A percentile compares a stretch with the other conserved stretches of the same genome.
These are phyloP conservation scores for Boletus rex-veris DNA, from an alignment of 768 basidiomycete species.

Conservation along the genomic window DNA sequence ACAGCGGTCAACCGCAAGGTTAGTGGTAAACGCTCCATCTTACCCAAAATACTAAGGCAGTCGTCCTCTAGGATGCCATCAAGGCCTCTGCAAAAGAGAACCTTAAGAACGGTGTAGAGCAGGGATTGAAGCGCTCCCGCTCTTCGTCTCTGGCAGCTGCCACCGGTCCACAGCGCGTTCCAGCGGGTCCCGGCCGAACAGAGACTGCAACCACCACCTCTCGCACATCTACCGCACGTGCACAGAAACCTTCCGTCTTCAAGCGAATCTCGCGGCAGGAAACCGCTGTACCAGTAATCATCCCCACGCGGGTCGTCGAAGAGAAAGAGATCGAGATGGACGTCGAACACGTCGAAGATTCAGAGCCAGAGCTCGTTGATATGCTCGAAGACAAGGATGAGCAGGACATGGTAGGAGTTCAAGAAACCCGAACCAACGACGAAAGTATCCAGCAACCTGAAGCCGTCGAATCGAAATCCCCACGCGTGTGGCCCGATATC, in stretches of 20 bases:
- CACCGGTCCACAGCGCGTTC: conserved; percentile 63
- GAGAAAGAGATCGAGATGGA: conserved; percentile 62
- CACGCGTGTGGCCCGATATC: conserved; percentile 72
- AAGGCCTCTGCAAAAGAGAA: conserved; percentile 55
- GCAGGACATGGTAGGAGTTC: conserved; percentile 58
- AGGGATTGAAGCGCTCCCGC: conserved; percentile 54
- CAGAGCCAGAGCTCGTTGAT: conserved; percentile 36
- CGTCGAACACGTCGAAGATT: conserved; percentile 39
- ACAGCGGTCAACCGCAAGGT: conserved; percentile 78
- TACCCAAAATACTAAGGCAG: neutral
- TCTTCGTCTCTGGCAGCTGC: conserved; percentile 63
- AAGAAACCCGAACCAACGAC: conserved; percentile 40
- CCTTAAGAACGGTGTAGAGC: conserved; percentile 53
- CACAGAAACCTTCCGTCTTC: conserved; percentile 33
- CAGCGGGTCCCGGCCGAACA: conserved; percentile 57
- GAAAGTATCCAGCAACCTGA: conserved; percentile 42
- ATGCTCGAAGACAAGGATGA: conserved; percentile 54
- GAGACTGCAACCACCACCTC: conserved; percentile 41
- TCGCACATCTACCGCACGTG: conserved; percentile 30
- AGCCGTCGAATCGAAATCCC: conserved; percentile 37
- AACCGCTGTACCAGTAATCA: conserved; percentile 41
- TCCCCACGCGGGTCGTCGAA: conserved; percentile 40
- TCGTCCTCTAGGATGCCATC: conserved; percentile 31
- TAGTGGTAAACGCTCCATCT: conserved; percentile 21
- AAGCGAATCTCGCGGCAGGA: conserved; percentile 42